Percentiles rank a stretch among this genome's conserved stretches.
Evolutionary conservation across 768 basidiomycete genomes (phyloP).

Genomic region (Tricholoma hemisulphureum): DNA sequence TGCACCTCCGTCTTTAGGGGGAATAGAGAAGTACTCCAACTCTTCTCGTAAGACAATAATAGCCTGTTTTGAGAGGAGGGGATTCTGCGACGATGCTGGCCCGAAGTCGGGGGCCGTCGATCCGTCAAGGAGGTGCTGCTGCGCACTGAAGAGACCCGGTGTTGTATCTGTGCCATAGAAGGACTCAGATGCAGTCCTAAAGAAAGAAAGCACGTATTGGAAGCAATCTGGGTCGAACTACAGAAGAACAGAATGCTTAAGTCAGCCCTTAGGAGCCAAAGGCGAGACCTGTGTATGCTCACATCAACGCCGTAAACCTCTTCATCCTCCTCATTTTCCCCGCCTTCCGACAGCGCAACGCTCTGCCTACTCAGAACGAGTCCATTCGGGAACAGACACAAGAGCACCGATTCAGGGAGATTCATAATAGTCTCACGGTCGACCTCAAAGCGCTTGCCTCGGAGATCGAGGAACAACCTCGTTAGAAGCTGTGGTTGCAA

Average conservation of each 20-base stretch:
- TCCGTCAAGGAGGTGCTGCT: constrained; percentile 75
- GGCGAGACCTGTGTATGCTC: constrained; percentile 41
- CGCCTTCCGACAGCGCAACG: constrained; percentile 68
- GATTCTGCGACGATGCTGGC: constrained; percentile 77
- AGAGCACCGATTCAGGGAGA: constrained; percentile 92
- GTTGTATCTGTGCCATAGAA: constrained; percentile 85
- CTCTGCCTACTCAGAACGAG: constrained; percentile 90
- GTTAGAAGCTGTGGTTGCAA: constrained; percentile 87
- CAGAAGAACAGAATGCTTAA: background rate
- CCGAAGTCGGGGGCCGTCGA: constrained; percentile 59
- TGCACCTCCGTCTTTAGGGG: constrained; percentile 62
- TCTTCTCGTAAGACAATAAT: constrained; percentile 98
- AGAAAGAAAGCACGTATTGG: constrained; percentile 90
- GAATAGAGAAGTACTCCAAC: constrained; percentile 97
- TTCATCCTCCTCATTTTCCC: constrained; percentile 78
- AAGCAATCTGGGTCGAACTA: constrained; percentile 99
- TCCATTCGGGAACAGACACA: constrained; percentile 97
- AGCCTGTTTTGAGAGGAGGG: constrained; percentile 91
- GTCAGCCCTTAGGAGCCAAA: background rate
- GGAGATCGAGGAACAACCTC: constrained; percentile 86
- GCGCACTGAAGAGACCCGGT: constrained; percentile 75
- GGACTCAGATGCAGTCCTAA: constrained; percentile 78
- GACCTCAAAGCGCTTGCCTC: constrained; percentile 88
- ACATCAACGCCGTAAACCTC: constrained; percentile 97
- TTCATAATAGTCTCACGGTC: constrained; percentile 99